A percentile compares a stretch with the other conserved stretches of the same genome.
Conservation (phyloP, 805 yeast genomes). For the Hagleromyces aurorensis region DNA sequence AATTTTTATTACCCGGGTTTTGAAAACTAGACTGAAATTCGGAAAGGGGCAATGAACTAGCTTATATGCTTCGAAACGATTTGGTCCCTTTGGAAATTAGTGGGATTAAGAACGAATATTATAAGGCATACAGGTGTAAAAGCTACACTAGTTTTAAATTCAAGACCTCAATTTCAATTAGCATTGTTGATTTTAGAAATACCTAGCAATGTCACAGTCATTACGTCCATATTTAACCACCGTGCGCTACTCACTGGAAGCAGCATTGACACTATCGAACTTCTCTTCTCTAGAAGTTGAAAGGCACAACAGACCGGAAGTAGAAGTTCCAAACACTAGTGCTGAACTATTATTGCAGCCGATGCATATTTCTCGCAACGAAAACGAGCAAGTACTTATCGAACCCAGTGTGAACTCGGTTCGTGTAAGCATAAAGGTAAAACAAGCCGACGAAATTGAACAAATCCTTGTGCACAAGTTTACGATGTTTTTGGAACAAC, state of each 20-base stretch:
- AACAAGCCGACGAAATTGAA: conserved; percentile 97
- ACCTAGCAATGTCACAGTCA: conserved; percentile 92
- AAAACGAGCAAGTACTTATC: conserved; percentile 83
- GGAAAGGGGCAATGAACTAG: no score
- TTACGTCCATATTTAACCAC: conserved; percentile 91
- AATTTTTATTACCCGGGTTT: no score
- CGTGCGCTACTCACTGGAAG: conserved; percentile 86
- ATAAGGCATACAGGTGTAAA: neutral
- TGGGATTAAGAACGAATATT: neutral
- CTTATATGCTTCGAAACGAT: no score
- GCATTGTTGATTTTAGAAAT: neutral
- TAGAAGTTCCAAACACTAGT: conserved; percentile 72
- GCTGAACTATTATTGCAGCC: conserved; percentile 83
- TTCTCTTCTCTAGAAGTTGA: conserved; percentile 93
- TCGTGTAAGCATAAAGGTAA: conserved; percentile 83
- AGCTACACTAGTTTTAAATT: neutral
- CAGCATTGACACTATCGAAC: conserved; percentile 86
- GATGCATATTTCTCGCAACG: conserved; percentile 85
- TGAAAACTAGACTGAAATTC: no score
- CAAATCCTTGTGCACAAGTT: conserved; percentile 89
- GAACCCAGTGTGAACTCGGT: conserved; percentile 93
- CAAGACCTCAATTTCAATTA: neutral
- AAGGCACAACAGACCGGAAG: conserved; percentile 95
- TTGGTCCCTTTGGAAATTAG: no score
- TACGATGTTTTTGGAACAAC: conserved; percentile 84